A percentile compares a stretch with the other conserved stretches of the same genome.
Conservation (phyloP, 2,329 filamentous ascomycete genomes). For the Penicillium aurantiogriseum region DNA sequence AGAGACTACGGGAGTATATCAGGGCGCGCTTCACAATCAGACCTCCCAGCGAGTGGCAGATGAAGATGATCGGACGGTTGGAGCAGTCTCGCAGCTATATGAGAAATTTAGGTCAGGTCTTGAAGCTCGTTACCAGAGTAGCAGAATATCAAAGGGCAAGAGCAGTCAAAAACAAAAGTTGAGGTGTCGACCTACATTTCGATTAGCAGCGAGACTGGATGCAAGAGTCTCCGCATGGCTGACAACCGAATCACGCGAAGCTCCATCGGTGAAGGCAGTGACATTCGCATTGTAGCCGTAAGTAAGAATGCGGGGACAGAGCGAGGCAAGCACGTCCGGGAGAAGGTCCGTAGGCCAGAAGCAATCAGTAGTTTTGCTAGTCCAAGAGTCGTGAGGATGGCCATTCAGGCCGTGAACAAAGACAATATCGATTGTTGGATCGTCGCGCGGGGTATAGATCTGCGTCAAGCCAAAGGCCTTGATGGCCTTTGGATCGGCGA, state of each 20-base stretch:
- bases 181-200: slow-evolving; percentile 45
- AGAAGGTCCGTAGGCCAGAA: slow-evolving; percentile 72
- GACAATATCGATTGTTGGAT: slow-evolving; percentile 55
- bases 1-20: slow-evolving; percentile 64
- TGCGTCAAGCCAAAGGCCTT: slow-evolving; percentile 44
- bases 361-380: slow-evolving; percentile 47
- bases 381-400: slow-evolving; percentile 63
- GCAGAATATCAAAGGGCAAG: neutral
- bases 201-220: slow-evolving; percentile 61
- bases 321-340: slow-evolving; percentile 56
- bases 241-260: slow-evolving; percentile 65
- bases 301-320: slow-evolving; percentile 63
- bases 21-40: slow-evolving; percentile 69
- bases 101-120: neutral
- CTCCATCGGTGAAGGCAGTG: slow-evolving; percentile 51
- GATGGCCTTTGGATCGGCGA: slow-evolving; percentile 21
- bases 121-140: neutral
- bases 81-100: slow-evolving; percentile 47
- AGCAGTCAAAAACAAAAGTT: neutral
- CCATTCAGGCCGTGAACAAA: slow-evolving; percentile 71
- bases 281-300: slow-evolving; percentile 74
- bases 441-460: slow-evolving; percentile 38
- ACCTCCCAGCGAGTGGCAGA: slow-evolving; percentile 72
- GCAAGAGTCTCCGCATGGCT: slow-evolving; percentile 70
- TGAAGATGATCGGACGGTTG: slow-evolving; percentile 70